phyloP scores from a whole-genome alignment of 2,329 filamentous ascomycete species.

The Trichophyton rubrum region DNA sequence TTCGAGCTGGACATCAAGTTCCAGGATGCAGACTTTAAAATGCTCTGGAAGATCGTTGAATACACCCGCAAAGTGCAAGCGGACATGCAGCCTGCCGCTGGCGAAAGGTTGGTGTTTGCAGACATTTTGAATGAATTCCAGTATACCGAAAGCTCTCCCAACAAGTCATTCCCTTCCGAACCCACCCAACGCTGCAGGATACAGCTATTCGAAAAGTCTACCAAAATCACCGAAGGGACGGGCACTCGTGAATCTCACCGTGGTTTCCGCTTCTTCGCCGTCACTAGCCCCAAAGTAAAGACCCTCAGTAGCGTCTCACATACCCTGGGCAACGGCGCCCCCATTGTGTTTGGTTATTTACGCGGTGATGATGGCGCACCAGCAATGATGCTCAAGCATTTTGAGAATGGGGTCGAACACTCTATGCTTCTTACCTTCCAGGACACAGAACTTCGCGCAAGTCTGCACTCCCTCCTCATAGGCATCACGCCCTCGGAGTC shows the following conservation, averaged over 20 bases:
- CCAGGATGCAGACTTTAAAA: slow-evolving; percentile 63
- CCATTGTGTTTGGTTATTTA: slow-evolving; percentile 66
- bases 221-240: slow-evolving; percentile 57
- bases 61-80: slow-evolving; percentile 66
- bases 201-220: slow-evolving; percentile 59
- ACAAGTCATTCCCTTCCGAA: slow-evolving; percentile 63
- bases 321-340: slow-evolving; percentile 49
- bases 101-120: slow-evolving; percentile 59
- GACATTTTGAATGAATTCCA: slow-evolving; percentile 61
- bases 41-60: slow-evolving; percentile 71
- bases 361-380: slow-evolving; percentile 58
- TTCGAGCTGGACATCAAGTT: slow-evolving; percentile 62
- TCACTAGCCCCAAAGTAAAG: slow-evolving; percentile 65
- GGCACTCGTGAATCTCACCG: slow-evolving; percentile 62
- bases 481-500: slow-evolving; percentile 56
- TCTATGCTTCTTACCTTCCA: slow-evolving; percentile 67
- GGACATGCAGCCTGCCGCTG: slow-evolving; percentile 54
- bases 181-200: slow-evolving; percentile 58
- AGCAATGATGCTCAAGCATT: slow-evolving; percentile 57
- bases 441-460: slow-evolving; percentile 56
- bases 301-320: slow-evolving; percentile 67
- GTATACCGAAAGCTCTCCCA: slow-evolving; percentile 64
- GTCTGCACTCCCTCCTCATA: slow-evolving; percentile 59
- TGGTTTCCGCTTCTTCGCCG: slow-evolving; percentile 65
- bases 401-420: slow-evolving; percentile 52